A percentile compares a stretch with the other conserved stretches of the same genome.
Evolutionary conservation across 1,284 basidiomycete species (phyloP).

Genomic region (Tylopilus orsonianus): DNA sequence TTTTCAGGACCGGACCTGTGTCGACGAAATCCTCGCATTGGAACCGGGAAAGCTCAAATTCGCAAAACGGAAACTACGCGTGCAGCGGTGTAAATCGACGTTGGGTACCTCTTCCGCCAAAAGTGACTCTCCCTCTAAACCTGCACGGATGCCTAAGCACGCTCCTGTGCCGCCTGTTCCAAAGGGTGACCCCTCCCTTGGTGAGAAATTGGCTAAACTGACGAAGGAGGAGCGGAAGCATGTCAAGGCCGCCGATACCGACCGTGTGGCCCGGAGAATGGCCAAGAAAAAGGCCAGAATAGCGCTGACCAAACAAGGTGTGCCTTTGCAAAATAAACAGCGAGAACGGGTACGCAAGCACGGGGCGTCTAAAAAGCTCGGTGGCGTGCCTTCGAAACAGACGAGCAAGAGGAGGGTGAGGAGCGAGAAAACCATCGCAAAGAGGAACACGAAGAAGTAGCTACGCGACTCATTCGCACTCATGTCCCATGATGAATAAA

Average conservation of each 20-base stretch:
- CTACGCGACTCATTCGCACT: neutral
- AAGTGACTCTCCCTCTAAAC: slow-evolving; percentile 16
- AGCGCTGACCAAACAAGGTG: slow-evolving; percentile 46
- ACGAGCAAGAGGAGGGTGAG: slow-evolving; percentile 54
- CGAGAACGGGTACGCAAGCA: slow-evolving; percentile 52
- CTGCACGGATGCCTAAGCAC: slow-evolving; percentile 10
- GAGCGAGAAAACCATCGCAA: slow-evolving; percentile 56
- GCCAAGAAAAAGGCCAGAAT: slow-evolving; percentile 83
- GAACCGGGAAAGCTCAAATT: slow-evolving; percentile 78
- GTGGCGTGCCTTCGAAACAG: slow-evolving; percentile 37
- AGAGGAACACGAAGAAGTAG: slow-evolving; percentile 61
- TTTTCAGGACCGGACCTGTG: slow-evolving; percentile 78
- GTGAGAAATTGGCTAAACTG: slow-evolving; percentile 70
- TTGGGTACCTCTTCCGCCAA: slow-evolving; percentile 33
- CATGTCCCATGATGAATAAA: too few species aligned
- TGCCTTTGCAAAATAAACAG: slow-evolving; percentile 41
- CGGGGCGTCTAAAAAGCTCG: slow-evolving; percentile 36
- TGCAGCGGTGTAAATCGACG: slow-evolving; percentile 77
- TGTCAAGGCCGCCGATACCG: slow-evolving; percentile 74
- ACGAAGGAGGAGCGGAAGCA: slow-evolving; percentile 86
- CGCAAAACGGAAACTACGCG: slow-evolving; percentile 84
- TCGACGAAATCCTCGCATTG: slow-evolving; percentile 85
- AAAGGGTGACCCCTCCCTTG: slow-evolving; percentile 79
- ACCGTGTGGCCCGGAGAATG: slow-evolving; percentile 77
- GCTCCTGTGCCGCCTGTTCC: slow-evolving; percentile 42